A percentile compares a stretch with the other conserved stretches of the same genome.
phyloP scores from a whole-genome alignment of 805 yeast species.

The Hanseniaspora taiwanica region DNA sequence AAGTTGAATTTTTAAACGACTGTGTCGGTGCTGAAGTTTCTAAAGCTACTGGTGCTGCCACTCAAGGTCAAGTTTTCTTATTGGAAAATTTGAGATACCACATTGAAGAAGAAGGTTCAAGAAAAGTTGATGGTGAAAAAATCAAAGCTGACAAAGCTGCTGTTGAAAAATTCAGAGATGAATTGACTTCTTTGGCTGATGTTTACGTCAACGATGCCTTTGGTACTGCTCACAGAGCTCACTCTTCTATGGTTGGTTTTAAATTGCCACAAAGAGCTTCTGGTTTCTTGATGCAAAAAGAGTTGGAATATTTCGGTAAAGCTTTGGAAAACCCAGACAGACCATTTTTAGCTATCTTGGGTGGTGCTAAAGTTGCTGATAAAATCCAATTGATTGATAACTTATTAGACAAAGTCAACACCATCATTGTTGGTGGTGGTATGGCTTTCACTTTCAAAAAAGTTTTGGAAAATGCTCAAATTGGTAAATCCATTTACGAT shows the following conservation, averaged over 20 bases:
- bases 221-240: slow-evolving; percentile 99
- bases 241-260: slow-evolving; percentile 97
- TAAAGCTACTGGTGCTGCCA: slow-evolving; percentile 57
- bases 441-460: slow-evolving; percentile 99
- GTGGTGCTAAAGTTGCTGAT: slow-evolving; percentile 99
- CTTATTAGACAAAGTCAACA: slow-evolving; percentile 88
- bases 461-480: slow-evolving; percentile 69
- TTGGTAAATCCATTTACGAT: slow-evolving; percentile 89
- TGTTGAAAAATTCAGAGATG: slow-evolving; percentile 78
- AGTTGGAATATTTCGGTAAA: slow-evolving; percentile 92
- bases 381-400: slow-evolving; percentile 97
- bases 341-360: slow-evolving; percentile 97
- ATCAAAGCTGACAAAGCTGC: slow-evolving; percentile 80
- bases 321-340: slow-evolving; percentile 96
- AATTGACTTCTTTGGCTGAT: slow-evolving; percentile 87
- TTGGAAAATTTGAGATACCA: slow-evolving; percentile 98
- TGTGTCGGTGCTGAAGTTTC: slow-evolving; percentile 90
- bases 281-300: slow-evolving; percentile 97
- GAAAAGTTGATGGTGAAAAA: slow-evolving; percentile 84
- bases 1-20: slow-evolving; percentile 75
- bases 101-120: slow-evolving; percentile 93
- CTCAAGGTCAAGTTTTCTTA: slow-evolving; percentile 71
- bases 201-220: slow-evolving; percentile 97
- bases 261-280: slow-evolving; percentile 93
- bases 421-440: slow-evolving; percentile 96